phyloP scores from a whole-genome alignment of 306 rosid species.

The Elaeagnus macrophylla region DNA sequence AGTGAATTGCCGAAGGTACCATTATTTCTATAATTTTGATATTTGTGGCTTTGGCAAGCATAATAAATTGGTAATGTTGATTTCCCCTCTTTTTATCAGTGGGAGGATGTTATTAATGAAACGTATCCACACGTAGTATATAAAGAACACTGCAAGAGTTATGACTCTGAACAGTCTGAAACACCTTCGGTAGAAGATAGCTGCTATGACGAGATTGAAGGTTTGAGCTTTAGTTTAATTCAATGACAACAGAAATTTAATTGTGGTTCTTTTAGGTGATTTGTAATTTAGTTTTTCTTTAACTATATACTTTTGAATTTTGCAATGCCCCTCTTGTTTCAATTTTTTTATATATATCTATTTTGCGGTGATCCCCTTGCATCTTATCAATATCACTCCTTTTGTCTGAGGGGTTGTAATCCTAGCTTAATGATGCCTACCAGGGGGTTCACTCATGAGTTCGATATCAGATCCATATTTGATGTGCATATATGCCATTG shows the following conservation, averaged over 20 bases:
- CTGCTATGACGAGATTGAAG: slow-evolving; percentile 69
- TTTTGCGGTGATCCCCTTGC: too few species aligned
- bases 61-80: slow-evolving; percentile 8
- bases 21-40: slow-evolving; percentile 13
- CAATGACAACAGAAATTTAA: not conserved
- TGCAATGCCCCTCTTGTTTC: too few species aligned
- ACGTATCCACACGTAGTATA: slow-evolving; percentile 87
- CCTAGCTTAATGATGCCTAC: too few species aligned
- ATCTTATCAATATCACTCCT: too few species aligned
- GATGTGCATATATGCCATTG: too few species aligned
- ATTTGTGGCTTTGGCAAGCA: slow-evolving; percentile 13
- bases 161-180: slow-evolving; percentile 57
- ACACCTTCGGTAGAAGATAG: slow-evolving; percentile 24
- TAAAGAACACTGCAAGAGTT: slow-evolving; percentile 89
- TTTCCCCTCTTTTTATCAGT: slow-evolving; percentile 37
- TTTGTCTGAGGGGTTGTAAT: too few species aligned
- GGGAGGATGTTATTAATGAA: slow-evolving; percentile 71
- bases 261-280: not conserved
- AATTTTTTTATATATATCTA: too few species aligned
- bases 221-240: slow-evolving; percentile 24
- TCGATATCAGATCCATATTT: too few species aligned
- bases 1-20: slow-evolving; percentile 84
- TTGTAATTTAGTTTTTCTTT: too few species aligned
- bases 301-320: too few species aligned
- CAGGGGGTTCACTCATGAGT: too few species aligned